Evolutionary conservation across 805 yeast genomes (phyloP), one percentile per base, ranked within the genome.

Genomic region (Starmerella scarabaei): DNA sequence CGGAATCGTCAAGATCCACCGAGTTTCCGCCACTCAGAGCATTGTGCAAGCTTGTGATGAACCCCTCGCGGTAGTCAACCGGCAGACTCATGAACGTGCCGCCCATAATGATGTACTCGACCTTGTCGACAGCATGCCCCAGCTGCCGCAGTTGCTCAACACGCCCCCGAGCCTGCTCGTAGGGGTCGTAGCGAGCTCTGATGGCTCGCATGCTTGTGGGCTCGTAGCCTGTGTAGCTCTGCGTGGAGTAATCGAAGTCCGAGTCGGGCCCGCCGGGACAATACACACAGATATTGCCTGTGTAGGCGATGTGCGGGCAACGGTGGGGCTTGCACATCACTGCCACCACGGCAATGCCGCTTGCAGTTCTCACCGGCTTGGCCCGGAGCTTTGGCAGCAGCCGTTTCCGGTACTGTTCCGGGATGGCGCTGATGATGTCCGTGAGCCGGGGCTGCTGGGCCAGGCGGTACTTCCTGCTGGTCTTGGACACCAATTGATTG

Each of bases 161-260:
- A 59, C 98, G 75, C 36, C 98, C 98, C 57, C 98, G 71, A 5
- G 97, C 96, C 61, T 91, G 98, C 61, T 91, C 98, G 57, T 84
- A 91, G 1, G 98, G 97, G 59, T 91, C 98, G 57, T 91, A 91
- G 54, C 98, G 73, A 0, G 98, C 98, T 52, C 98, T 70, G 46
- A 91, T 91, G n/a, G 98, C 98, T 54, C 98, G 72, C 98, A 91
- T 91, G 1, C 96, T 85, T 0, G 98, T 91, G 7, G 98, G 98
- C 60, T 91, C 98, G 57, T 91, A 91, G 29, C 98, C 98, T 0
- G 98, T 91, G 56, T 91, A 91, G 3, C 96, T 85, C 63, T 91
- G 98, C 3, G 98, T 91, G 1, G 95, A 83, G 61, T 91, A 91
- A 59, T 91, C 98, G 57, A 91, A 91, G 63, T 91, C 98, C 1